These are phyloP conservation scores for Mimosa bimucronata DNA, from an alignment of 306 rosid species.

Conservation along the genomic window DNA sequence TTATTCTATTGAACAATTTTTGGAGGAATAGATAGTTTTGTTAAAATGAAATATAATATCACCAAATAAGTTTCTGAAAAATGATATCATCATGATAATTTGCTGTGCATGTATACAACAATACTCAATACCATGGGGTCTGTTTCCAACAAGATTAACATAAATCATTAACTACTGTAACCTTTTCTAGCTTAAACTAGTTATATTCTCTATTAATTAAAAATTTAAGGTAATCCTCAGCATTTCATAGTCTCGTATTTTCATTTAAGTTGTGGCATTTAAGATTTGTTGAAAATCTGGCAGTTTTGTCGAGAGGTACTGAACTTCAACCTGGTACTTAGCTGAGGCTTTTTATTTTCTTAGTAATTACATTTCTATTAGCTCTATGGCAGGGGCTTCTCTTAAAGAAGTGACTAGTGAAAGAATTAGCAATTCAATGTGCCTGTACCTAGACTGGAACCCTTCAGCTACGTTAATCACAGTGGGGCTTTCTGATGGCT, in stretches of 20 bases:
- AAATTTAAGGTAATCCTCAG: slow-evolving; percentile 9
- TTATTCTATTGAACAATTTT: slow-evolving; percentile 1
- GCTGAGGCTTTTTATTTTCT: slow-evolving; percentile 12
- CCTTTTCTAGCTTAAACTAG: not conserved
- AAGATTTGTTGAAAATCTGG: not conserved
- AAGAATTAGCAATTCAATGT: slow-evolving; percentile 73
- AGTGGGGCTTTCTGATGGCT: slow-evolving; percentile 85
- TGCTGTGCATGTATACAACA: not conserved
- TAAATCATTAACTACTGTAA: not conserved
- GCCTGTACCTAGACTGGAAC: slow-evolving; percentile 84
- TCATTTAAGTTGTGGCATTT: not conserved
- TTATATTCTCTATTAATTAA: not conserved
- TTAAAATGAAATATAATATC: not conserved
- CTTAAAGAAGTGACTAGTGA: slow-evolving; percentile 57
- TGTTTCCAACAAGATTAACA: not conserved
- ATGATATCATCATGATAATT: not conserved
- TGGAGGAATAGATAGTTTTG: slow-evolving; percentile 6
- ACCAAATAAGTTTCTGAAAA: not conserved
- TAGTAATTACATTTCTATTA: slow-evolving; percentile 23
- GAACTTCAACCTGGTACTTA: slow-evolving; percentile 5
- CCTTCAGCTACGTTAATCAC: slow-evolving; percentile 70
- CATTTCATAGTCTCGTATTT: slow-evolving; percentile 5
- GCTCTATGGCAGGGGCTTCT: slow-evolving; percentile 50
- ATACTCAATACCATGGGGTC: not conserved
- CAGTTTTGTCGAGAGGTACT: slow-evolving; percentile 6